phyloP scores from a whole-genome alignment of 169 alveolate genomes.

The Eimeria sp. region DNA sequence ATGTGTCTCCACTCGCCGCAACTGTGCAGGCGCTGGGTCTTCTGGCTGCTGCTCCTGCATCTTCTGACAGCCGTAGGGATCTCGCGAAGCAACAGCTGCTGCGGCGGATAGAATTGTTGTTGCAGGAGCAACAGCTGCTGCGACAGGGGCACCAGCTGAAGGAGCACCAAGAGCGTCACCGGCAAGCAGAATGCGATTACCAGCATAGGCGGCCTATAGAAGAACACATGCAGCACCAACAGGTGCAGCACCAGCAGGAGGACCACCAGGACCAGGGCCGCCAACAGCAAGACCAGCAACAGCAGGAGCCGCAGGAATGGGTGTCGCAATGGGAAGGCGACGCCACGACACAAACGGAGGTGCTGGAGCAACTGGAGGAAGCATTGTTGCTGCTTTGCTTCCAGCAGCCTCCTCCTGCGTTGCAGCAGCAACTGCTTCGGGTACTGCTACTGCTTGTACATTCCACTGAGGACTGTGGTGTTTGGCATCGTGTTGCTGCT shows the following conservation, averaged over 20 bases:
- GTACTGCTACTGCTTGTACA: conserved; percentile 43
- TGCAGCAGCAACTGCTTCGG: conserved; percentile 65
- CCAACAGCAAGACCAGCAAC: conserved; percentile 1
- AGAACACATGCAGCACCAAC: not conserved
- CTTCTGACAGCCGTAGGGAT: conserved; percentile 61
- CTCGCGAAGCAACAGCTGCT: conserved; percentile 75
- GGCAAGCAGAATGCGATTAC: not conserved
- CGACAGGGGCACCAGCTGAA: conserved; percentile 31
- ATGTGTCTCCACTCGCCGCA: conserved; percentile 52
- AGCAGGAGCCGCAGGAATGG: conserved; percentile 38
- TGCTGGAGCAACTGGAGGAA: conserved; percentile 54
- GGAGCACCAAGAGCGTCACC: not conserved
- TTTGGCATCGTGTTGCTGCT: conserved; percentile 58
- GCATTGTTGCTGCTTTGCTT: conserved; percentile 35
- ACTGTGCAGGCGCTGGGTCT: conserved; percentile 37
- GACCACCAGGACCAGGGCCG: not conserved
- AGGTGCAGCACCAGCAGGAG: not conserved
- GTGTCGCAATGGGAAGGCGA: conserved; percentile 17
- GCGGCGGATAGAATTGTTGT: conserved; percentile 56
- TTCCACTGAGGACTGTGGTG: not conserved
- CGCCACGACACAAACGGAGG: conserved; percentile 1
- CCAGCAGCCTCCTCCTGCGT: conserved; percentile 72
- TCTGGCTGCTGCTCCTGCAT: conserved; percentile 14
- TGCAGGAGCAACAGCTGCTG: conserved; percentile 43
- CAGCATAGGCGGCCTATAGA: not conserved